Percentiles rank a stretch among this genome's conserved stretches.
Conservation (phyloP, 1,284 basidiomycete genomes). For the Vanrija pseudolonga region DNA sequence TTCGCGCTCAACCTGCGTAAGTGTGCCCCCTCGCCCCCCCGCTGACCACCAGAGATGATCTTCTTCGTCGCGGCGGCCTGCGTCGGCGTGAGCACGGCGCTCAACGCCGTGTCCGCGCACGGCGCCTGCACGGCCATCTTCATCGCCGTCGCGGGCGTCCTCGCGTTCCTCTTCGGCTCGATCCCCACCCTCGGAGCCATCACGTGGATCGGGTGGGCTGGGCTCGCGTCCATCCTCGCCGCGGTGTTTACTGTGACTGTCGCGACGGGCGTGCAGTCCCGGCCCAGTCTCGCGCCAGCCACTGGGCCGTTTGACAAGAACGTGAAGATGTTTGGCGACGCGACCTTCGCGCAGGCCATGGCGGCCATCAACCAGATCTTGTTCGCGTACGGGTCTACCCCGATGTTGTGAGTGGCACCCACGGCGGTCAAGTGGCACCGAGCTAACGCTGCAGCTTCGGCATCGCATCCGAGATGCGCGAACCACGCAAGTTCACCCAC, state of each 20-base stretch:
- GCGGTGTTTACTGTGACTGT: constrained; percentile 34
- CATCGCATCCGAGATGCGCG: not conserved
- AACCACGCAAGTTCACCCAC: not conserved
- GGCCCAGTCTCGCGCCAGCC: constrained; percentile 36
- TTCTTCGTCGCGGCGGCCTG: constrained; percentile 23
- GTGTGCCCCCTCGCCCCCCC: not conserved
- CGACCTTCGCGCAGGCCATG: not conserved
- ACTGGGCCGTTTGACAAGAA: constrained; percentile 14
- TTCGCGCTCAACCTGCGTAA: not conserved
- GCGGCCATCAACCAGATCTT: not conserved
- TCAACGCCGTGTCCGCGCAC: constrained; percentile 29
- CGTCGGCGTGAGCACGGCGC: constrained; percentile 21
- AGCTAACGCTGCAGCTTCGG: constrained; percentile 2
- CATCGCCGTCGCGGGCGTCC: constrained; percentile 23
- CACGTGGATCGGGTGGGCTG: constrained; percentile 35
- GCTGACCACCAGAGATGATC: constrained; percentile 9
- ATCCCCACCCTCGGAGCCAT: constrained; percentile 31
- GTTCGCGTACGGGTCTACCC: not conserved
- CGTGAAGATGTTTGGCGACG: not conserved
- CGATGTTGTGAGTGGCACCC: not conserved
- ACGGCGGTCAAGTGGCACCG: too few species aligned
- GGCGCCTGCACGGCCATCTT: constrained; percentile 32
- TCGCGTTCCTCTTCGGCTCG: constrained; percentile 23
- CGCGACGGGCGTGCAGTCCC: constrained; percentile 34
- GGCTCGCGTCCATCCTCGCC: constrained; percentile 24